A percentile compares a stretch with the other conserved stretches of the same genome.
Evolutionary conservation across 73 alveolate species (phyloP).

Genomic region (Tetrahymena malaccensis): DNA sequence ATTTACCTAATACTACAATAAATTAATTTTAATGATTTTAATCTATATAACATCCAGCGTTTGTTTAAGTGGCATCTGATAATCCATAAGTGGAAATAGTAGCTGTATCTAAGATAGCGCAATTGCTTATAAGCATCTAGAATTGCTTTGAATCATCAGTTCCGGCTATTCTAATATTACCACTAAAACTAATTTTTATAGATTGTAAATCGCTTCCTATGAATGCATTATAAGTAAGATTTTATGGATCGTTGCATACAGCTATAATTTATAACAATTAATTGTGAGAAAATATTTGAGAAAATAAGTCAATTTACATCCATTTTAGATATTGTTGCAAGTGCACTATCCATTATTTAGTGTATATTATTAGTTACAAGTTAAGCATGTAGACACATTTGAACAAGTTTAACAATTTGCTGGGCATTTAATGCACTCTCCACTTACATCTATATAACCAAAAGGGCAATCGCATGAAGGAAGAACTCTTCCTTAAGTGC

Average conservation of each 20-base stretch:
- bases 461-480: not conserved
- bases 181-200: not conserved
- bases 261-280: not conserved
- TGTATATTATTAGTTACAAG: not conserved
- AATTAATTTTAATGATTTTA: not conserved
- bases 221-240: not conserved
- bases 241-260: not conserved
- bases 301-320: not conserved
- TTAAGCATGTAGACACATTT: not conserved
- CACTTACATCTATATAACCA: not conserved
- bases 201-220: not conserved
- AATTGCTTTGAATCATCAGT: too few relatives aligned
- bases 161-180: not conserved
- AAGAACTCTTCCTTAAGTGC: not conserved
- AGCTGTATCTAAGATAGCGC: not conserved
- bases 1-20: not conserved
- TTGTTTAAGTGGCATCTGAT: not conserved
- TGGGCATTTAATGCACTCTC: not conserved
- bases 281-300: too few relatives aligned
- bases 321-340: not conserved
- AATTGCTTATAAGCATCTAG: not conserved
- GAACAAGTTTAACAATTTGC: not conserved
- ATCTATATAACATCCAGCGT: not conserved
- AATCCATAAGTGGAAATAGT: not conserved
- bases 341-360: not conserved